A percentile compares a stretch with the other conserved stretches of the same genome.
phyloP scores from a whole-genome alignment of 1,139 yeast species.

The Nakaseomyces sp. region DNA sequence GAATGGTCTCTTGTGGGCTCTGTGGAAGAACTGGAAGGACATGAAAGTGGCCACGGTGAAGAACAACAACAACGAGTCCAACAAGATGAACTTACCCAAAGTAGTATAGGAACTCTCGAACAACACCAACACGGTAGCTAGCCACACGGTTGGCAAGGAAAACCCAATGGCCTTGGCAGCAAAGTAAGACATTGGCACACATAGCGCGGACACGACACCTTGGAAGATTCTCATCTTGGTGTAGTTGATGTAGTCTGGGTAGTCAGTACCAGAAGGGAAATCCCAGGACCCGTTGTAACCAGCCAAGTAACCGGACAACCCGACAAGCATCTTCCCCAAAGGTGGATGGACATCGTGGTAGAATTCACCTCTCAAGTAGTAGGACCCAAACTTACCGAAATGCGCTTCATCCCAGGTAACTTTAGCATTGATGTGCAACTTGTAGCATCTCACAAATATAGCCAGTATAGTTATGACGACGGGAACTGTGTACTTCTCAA shows the following conservation, averaged over 20 bases:
- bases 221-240: slow-evolving; percentile 92
- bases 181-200: slow-evolving; percentile 90
- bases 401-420: slow-evolving; percentile 98
- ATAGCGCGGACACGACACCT: slow-evolving; percentile 78
- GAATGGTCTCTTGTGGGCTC: slow-evolving; percentile 55
- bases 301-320: slow-evolving; percentile 86
- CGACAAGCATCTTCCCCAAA: slow-evolving; percentile 93
- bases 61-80: slow-evolving; percentile 92
- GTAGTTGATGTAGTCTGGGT: slow-evolving; percentile 80
- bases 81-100: slow-evolving; percentile 79
- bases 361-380: slow-evolving; percentile 84
- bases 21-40: slow-evolving; percentile 73
- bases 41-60: slow-evolving; percentile 81
- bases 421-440: slow-evolving; percentile 55
- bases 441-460: slow-evolving; percentile 64
- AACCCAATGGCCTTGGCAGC: slow-evolving; percentile 83
- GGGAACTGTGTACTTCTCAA: slow-evolving; percentile 47
- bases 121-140: slow-evolving; percentile 77
- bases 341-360: slow-evolving; percentile 99
- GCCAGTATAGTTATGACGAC: slow-evolving; percentile 55
- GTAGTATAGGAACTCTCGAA: slow-evolving; percentile 83
- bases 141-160: slow-evolving; percentile 76
- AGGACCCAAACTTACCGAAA: slow-evolving; percentile 92
- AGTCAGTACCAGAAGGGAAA: slow-evolving; percentile 77
- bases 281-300: slow-evolving; percentile 95